These are phyloP conservation scores for Sherardia arvensis DNA, from an alignment of 257 asterid species.

Conservation along the genomic window DNA sequence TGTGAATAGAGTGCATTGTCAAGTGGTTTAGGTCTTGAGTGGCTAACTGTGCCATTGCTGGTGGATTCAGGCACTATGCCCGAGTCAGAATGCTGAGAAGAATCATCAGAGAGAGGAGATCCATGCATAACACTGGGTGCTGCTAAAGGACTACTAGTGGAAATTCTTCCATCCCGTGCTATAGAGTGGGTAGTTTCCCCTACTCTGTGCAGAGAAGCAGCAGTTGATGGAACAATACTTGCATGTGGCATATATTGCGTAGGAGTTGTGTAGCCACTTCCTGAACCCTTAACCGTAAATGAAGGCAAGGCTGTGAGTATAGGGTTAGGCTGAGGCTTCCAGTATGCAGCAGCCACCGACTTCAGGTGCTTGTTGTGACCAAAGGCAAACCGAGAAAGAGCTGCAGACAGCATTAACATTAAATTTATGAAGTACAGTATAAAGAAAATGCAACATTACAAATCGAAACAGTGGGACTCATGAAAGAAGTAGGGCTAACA, in stretches of 20 bases:
- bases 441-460: background rate
- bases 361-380: slow-evolving; percentile 90
- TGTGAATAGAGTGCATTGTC: slow-evolving; percentile 80
- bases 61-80: slow-evolving; percentile 55
- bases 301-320: slow-evolving; percentile 82
- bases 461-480: background rate
- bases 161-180: slow-evolving; percentile 73
- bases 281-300: slow-evolving; percentile 53
- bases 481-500: background rate
- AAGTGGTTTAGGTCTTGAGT: slow-evolving; percentile 57
- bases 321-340: slow-evolving; percentile 73
- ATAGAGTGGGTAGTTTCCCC: slow-evolving; percentile 54
- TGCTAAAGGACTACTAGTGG: slow-evolving; percentile 86
- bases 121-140: slow-evolving; percentile 87
- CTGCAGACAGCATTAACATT: slow-evolving; percentile 34
- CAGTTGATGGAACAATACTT: slow-evolving; percentile 55
- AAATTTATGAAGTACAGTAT: background rate
- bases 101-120: slow-evolving; percentile 94
- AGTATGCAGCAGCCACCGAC: slow-evolving; percentile 82
- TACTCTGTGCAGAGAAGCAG: slow-evolving; percentile 55
- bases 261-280: slow-evolving; percentile 80
- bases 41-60: slow-evolving; percentile 69
- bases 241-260: slow-evolving; percentile 65
- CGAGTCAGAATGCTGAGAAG: slow-evolving; percentile 91
- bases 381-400: slow-evolving; percentile 94